Evolutionary conservation across 2,329 filamentous ascomycete species (phyloP).

Genomic region (Venturia aucupariae): DNA sequence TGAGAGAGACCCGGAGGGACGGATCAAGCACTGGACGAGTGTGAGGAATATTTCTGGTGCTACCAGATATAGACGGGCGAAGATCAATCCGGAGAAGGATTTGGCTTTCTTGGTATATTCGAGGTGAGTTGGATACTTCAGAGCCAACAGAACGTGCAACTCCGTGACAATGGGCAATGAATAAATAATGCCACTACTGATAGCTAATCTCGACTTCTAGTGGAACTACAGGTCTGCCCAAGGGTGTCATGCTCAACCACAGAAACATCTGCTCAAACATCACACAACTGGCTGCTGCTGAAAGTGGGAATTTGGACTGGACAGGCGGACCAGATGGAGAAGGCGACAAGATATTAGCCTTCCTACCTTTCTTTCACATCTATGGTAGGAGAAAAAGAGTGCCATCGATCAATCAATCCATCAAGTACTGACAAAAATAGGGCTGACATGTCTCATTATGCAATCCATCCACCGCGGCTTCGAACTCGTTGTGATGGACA

Average conservation of each 20-base stretch:
- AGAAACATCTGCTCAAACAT: constrained; percentile 61
- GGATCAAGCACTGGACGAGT: constrained; percentile 62
- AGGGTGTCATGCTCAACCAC: constrained; percentile 83
- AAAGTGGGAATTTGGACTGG: constrained; percentile 48
- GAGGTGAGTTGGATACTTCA: neutral
- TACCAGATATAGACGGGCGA: constrained; percentile 49
- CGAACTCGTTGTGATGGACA: constrained; percentile 60
- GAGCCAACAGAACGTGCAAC: too few species aligned
- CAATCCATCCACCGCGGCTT: constrained; percentile 57
- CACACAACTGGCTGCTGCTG: constrained; percentile 40
- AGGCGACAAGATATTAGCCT: constrained; percentile 15
- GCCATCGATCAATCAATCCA: too few species aligned
- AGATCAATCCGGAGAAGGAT: constrained; percentile 60
- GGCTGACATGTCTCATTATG: constrained; percentile 63
- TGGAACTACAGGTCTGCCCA: constrained; percentile 83
- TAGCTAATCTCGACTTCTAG: constrained; percentile 40
- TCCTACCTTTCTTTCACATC: constrained; percentile 16
- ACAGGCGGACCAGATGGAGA: constrained; percentile 43
- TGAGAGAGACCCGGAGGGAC: constrained; percentile 47
- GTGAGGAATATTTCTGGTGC: constrained; percentile 56
- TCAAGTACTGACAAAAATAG: constrained; percentile 37
- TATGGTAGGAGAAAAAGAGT: constrained; percentile 53
- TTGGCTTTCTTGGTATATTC: constrained; percentile 80
- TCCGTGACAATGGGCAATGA: too few species aligned
- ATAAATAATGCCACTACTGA: too few species aligned